A percentile compares a stretch with the other conserved stretches of the same genome.
Evolutionary conservation across 345 rosid genomes (phyloP).

Genomic region (Heritiera fomes): DNA sequence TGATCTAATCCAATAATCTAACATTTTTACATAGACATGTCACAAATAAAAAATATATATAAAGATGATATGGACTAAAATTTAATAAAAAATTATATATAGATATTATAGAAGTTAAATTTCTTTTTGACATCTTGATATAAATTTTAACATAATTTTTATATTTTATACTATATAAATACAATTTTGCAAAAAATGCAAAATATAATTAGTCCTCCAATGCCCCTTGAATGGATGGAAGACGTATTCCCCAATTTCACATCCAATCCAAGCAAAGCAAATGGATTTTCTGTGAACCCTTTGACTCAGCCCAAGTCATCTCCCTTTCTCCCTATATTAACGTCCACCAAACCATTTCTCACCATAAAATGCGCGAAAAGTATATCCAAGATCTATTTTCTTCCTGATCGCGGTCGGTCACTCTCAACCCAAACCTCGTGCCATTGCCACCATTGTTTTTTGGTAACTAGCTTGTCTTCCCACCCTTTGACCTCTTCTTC

Average conservation of each 20-base stretch:
- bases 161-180: too few species aligned
- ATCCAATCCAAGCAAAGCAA: not conserved
- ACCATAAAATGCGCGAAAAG: not conserved
- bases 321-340: not conserved
- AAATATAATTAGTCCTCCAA: too few species aligned
- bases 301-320: not conserved
- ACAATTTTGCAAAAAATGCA: too few species aligned
- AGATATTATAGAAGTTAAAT: too few species aligned
- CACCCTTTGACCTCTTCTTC: slow-evolving; percentile 5
- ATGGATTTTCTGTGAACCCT: not conserved
- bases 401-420: not conserved
- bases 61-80: too few species aligned
- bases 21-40: too few species aligned
- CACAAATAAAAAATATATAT: too few species aligned
- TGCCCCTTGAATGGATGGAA: not conserved
- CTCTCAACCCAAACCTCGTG: not conserved
- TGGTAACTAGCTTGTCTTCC: not conserved
- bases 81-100: too few species aligned
- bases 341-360: not conserved
- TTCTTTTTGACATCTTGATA: too few species aligned
- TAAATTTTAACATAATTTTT: too few species aligned
- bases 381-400: not conserved
- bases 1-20: too few species aligned
- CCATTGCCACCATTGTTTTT: not conserved
- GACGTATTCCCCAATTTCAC: not conserved